phyloP scores from a whole-genome alignment of 441 rosid species.

The Syzygium malaccense region DNA sequence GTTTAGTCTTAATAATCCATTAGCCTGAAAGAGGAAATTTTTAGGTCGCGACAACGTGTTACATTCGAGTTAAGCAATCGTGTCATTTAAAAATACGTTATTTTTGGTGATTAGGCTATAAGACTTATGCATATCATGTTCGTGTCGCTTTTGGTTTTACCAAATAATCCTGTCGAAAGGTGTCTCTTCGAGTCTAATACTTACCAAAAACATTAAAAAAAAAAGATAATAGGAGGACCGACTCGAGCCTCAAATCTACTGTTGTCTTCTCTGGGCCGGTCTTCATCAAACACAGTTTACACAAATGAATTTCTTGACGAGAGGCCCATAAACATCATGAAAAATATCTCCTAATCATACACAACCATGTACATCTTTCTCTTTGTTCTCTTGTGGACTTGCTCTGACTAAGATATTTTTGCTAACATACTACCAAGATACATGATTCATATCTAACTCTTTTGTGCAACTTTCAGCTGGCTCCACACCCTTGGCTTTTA shows the following conservation, averaged over 20 bases:
- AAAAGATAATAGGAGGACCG: background rate
- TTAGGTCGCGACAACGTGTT: too few relatives aligned
- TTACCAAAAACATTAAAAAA: background rate
- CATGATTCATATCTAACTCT: background rate
- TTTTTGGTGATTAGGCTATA: background rate
- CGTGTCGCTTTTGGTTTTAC: background rate
- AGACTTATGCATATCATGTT: background rate
- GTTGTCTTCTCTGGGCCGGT: background rate
- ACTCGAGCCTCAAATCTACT: background rate
- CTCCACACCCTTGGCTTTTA: background rate
- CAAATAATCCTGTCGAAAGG: background rate
- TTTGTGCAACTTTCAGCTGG: background rate
- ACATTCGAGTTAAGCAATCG: rapidly evolving
- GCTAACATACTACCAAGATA: background rate
- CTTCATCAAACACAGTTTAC: background rate
- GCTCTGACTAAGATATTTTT: background rate
- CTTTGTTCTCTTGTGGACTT: background rate
- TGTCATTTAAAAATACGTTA: background rate
- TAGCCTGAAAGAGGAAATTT: too few relatives aligned
- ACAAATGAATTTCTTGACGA: background rate
- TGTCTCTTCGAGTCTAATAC: background rate
- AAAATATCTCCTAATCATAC: background rate
- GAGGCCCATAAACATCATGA: background rate
- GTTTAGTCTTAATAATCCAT: too few relatives aligned
- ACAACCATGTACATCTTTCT: rapidly evolving